These are phyloP conservation scores for Hypomontagnella monticulosa DNA, from an alignment of 495 filamentous ascomycete species.

Conservation along the genomic window DNA sequence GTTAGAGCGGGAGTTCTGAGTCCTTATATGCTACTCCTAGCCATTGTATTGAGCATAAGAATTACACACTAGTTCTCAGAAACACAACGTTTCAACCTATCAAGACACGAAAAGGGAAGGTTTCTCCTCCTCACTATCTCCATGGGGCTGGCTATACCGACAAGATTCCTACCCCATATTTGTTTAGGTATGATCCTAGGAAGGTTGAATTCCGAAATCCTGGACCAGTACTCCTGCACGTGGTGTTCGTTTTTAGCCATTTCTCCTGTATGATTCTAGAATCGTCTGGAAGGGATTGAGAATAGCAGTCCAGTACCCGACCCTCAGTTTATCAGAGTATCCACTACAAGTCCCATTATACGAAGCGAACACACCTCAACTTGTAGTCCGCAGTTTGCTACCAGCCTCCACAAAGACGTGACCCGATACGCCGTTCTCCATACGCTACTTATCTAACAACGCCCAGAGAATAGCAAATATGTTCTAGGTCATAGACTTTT, in stretches of 20 bases:
- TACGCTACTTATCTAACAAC: neutral
- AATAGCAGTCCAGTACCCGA: slow-evolving; percentile 4
- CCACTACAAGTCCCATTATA: neutral
- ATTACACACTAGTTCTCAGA: neutral
- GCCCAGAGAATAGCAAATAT: slow-evolving; percentile 5
- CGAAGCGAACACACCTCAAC: slow-evolving; percentile 2
- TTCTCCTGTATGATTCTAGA: slow-evolving; percentile 1
- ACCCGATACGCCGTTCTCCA: neutral
- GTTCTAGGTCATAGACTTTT: neutral
- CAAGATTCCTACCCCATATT: slow-evolving; percentile 6
- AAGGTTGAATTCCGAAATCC: neutral
- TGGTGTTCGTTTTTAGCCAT: neutral
- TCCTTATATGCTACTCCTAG: slow-evolving; percentile 21
- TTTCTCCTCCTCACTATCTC: too few relatives aligned
- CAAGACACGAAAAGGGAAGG: neutral
- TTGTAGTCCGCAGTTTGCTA: slow-evolving; percentile 29
- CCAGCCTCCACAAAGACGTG: neutral
- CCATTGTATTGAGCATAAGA: neutral
- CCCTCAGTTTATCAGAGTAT: slow-evolving; percentile 4
- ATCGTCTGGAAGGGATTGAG: slow-evolving; percentile 16
- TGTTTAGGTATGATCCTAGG: slow-evolving; percentile 6
- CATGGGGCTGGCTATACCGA: slow-evolving; percentile 11
- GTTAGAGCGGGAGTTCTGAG: slow-evolving; percentile 3
- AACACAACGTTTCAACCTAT: neutral
- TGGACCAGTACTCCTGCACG: slow-evolving; percentile 9